These are phyloP conservation scores for Huntiella abstrusa DNA, from an alignment of 2,329 filamentous ascomycete species.

Conservation along the genomic window DNA sequence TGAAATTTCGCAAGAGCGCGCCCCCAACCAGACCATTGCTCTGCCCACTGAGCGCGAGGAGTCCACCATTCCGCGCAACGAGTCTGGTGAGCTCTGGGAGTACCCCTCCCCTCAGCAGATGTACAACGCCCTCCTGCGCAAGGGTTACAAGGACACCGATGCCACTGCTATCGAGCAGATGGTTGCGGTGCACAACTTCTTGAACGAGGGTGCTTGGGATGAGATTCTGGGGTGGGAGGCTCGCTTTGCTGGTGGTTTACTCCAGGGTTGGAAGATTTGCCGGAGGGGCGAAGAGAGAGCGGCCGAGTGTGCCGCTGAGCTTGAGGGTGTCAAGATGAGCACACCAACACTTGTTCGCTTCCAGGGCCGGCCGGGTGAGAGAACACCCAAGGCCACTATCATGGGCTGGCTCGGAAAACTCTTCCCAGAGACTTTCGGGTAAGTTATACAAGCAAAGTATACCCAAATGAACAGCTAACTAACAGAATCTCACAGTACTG, in stretches of 20 bases:
- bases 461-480: neutral
- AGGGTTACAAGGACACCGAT: conserved; percentile 89
- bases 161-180: conserved; percentile 86
- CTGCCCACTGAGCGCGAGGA: conserved; percentile 67
- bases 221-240: conserved; percentile 92
- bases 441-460: conserved; percentile 17
- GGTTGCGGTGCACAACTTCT: conserved; percentile 94
- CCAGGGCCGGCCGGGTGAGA: conserved; percentile 70
- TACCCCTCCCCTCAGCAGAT: conserved; percentile 98
- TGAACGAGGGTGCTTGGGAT: conserved; percentile 93
- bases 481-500: conserved; percentile 33
- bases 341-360: conserved; percentile 68
- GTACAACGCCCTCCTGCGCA: conserved; percentile 95
- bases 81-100: conserved; percentile 71
- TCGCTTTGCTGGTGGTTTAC: conserved; percentile 58
- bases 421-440: conserved; percentile 66
- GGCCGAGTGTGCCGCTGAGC: conserved; percentile 12
- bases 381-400: conserved; percentile 81
- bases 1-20: conserved; percentile 61
- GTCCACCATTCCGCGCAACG: conserved; percentile 80
- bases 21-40: conserved; percentile 49
- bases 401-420: conserved; percentile 60
- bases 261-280: conserved; percentile 54
- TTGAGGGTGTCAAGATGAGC: conserved; percentile 24
- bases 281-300: conserved; percentile 51